phyloP scores from a whole-genome alignment of 306 rosid species.

The Fragaria iinumae region DNA sequence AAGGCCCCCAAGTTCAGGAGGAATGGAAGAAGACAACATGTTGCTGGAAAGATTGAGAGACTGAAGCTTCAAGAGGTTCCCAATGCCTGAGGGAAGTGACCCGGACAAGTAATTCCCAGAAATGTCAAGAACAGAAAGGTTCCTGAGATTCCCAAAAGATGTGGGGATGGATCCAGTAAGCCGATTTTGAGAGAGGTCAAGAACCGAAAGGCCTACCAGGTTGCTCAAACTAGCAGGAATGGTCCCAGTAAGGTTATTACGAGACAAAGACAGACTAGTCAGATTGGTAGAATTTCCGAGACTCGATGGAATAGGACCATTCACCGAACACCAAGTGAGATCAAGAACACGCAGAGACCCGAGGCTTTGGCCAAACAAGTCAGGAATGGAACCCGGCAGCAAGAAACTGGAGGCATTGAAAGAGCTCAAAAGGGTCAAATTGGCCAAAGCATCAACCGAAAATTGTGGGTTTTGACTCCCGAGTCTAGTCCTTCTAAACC shows the following conservation, averaged over 20 bases:
- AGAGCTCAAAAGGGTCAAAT: slow-evolving; percentile 57
- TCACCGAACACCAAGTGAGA: slow-evolving; percentile 73
- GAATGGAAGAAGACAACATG: slow-evolving; percentile 52
- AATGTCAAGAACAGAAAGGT: slow-evolving; percentile 66
- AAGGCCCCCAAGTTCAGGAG: slow-evolving; percentile 59
- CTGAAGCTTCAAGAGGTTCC: slow-evolving; percentile 56
- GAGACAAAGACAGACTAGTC: slow-evolving; percentile 56
- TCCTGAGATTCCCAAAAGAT: slow-evolving; percentile 46
- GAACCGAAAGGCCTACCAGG: slow-evolving; percentile 51
- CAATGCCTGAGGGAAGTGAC: slow-evolving; percentile 49
- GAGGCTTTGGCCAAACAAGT: slow-evolving; percentile 62
- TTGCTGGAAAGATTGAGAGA: slow-evolving; percentile 75
- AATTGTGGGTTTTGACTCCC: slow-evolving; percentile 76
- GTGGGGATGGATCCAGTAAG: slow-evolving; percentile 55
- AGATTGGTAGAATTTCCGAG: slow-evolving; percentile 71
- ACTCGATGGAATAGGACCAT: slow-evolving; percentile 57
- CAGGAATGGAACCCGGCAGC: slow-evolving; percentile 74
- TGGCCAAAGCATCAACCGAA: slow-evolving; percentile 60
- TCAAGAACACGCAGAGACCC: slow-evolving; percentile 58
- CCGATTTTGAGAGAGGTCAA: slow-evolving; percentile 67
- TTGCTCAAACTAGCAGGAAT: slow-evolving; percentile 63
- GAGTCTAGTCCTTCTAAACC: slow-evolving; percentile 72
- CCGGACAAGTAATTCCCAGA: slow-evolving; percentile 63
- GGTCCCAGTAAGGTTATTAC: slow-evolving; percentile 60
- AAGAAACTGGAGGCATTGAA: slow-evolving; percentile 82